These are phyloP conservation scores for Exophiala sp. DNA, from an alignment of 2,329 filamentous ascomycete genomes.

Conservation along the genomic window DNA sequence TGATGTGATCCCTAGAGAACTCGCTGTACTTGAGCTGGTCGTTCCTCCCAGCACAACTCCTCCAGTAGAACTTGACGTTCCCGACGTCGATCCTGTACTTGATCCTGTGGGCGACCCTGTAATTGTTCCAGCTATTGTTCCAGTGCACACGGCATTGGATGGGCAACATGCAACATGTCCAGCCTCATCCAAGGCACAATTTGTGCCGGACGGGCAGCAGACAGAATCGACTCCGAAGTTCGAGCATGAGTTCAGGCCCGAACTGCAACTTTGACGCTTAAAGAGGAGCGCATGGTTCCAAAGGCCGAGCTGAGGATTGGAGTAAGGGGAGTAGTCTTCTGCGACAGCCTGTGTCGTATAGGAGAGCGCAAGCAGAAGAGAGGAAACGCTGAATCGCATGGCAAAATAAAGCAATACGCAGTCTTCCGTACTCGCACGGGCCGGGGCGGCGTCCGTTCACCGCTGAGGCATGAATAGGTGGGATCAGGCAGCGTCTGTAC, in stretches of 20 bases:
- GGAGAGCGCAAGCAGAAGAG: slow-evolving; percentile 6
- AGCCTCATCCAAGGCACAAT: slow-evolving; percentile 52
- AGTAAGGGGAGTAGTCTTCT: slow-evolving; percentile 19
- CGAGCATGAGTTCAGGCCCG: slow-evolving; percentile 48
- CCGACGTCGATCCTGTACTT: slow-evolving; percentile 4
- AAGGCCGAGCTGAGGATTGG: slow-evolving; percentile 17
- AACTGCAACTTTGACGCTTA: slow-evolving; percentile 41
- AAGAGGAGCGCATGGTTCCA: slow-evolving; percentile 20
- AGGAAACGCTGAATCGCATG: slow-evolving; percentile 12
- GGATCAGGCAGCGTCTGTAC: too few species aligned
- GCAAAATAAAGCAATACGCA: background rate
- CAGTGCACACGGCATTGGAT: slow-evolving; percentile 52
- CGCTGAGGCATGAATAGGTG: slow-evolving; percentile 11
- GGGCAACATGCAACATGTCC: slow-evolving; percentile 59
- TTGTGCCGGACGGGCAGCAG: slow-evolving; percentile 51
- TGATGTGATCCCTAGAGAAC: slow-evolving; percentile 31
- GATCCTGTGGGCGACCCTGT: slow-evolving; percentile 2
- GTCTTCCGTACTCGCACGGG: slow-evolving; percentile 1
- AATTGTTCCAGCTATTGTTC: slow-evolving; percentile 39
- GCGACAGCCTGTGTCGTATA: slow-evolving; percentile 2
- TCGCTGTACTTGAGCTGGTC: slow-evolving; percentile 24
- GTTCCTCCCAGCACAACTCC: slow-evolving; percentile 24
- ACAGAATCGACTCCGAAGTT: slow-evolving; percentile 48
- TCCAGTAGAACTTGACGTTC: slow-evolving; percentile 25
- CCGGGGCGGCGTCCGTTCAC: slow-evolving; percentile 8